These are phyloP conservation scores for Clavispora santaluciae DNA, from an alignment of 805 yeast genomes.

Conservation along the genomic window DNA sequence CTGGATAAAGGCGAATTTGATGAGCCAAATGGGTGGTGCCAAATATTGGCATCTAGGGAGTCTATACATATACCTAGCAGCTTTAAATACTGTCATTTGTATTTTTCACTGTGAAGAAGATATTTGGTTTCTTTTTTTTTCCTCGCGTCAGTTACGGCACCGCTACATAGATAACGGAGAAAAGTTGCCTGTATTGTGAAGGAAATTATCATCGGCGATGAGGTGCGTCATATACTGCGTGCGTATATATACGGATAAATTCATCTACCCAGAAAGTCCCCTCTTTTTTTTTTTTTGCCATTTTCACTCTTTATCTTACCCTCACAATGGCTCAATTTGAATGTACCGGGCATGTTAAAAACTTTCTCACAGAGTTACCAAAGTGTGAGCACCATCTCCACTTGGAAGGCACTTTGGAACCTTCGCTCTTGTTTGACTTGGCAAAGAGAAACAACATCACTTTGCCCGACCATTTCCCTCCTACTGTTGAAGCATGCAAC, in stretches of 20 bases:
- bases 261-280: background rate
- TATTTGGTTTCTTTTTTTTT: too few species aligned
- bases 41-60: too few species aligned
- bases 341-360: slow-evolving; percentile 28
- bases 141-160: background rate
- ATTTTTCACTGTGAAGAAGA: too few species aligned
- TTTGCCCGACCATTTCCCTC: slow-evolving; percentile 63
- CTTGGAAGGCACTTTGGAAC: slow-evolving; percentile 77
- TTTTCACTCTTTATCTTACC: background rate
- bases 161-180: background rate
- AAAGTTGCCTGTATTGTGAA: background rate
- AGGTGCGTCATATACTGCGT: background rate
- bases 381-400: slow-evolving; percentile 88
- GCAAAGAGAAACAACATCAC: slow-evolving; percentile 59
- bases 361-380: slow-evolving; percentile 64
- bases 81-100: too few species aligned
- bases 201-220: background rate
- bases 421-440: slow-evolving; percentile 63
- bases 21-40: too few species aligned
- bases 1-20: too few species aligned
- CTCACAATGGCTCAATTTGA: slow-evolving; percentile 8
- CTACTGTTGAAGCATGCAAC: slow-evolving; percentile 46
- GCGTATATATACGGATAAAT: background rate
- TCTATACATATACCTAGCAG: too few species aligned
- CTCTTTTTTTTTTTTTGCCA: background rate